Conservation (phyloP, 1,284 basidiomycete species). For the Termitomyces sp. region DNA sequence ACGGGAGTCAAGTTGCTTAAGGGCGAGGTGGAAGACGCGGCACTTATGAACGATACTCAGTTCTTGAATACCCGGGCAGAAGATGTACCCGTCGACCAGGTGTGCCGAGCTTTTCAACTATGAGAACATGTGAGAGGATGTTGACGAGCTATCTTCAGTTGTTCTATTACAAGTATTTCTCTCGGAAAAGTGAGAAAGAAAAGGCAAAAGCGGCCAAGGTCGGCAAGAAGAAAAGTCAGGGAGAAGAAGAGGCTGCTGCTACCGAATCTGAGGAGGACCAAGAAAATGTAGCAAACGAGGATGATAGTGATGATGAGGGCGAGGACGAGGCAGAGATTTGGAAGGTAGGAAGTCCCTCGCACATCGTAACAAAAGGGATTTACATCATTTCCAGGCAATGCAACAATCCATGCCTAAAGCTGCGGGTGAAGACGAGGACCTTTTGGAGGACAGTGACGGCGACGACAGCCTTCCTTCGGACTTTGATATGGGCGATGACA, state of each 20-base stretch:
- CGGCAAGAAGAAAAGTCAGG: conserved; percentile 12
- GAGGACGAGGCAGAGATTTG: conserved; percentile 63
- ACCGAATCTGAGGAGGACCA: conserved; percentile 38
- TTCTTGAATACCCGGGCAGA: conserved; percentile 75
- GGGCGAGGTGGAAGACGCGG: conserved; percentile 49
- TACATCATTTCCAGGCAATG: conserved; percentile 61
- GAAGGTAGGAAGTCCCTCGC: conserved; percentile 51
- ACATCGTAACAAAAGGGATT: not conserved
- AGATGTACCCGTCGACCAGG: conserved; percentile 87
- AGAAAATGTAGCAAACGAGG: conserved; percentile 19
- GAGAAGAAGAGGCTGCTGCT: conserved; percentile 11
- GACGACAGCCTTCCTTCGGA: conserved; percentile 16
- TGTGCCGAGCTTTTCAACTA: conserved; percentile 28
- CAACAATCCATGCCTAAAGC: conserved; percentile 71
- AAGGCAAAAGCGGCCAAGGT: conserved; percentile 13
- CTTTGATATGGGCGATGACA: conserved; percentile 20
- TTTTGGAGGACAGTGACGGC: conserved; percentile 37
- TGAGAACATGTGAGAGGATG: conserved; percentile 1
- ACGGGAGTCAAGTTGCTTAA: conserved; percentile 68
- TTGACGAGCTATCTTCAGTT: conserved; percentile 34
- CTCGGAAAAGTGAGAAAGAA: conserved; percentile 17
- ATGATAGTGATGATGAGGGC: conserved; percentile 25
- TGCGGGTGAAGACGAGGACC: conserved; percentile 39
- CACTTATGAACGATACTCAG: conserved; percentile 70
- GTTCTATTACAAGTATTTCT: conserved; percentile 63